These are phyloP conservation scores for Aspergillus sp. DNA, from an alignment of 2,329 filamentous ascomycete genomes.

Conservation along the genomic window DNA sequence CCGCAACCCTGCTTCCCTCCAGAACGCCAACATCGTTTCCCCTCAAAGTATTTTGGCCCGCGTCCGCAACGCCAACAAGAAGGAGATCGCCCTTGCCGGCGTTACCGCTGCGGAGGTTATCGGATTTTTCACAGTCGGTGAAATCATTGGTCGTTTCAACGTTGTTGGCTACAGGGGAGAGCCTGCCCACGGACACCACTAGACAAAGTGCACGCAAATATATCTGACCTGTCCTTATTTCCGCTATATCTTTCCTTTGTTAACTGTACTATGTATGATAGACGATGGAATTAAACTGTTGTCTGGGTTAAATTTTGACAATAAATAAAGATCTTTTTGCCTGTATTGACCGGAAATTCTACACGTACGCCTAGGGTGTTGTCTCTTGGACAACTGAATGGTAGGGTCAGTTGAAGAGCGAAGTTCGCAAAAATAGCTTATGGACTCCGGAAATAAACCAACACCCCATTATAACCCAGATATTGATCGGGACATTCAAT, in stretches of 20 bases:
- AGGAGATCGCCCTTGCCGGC: constrained; percentile 70
- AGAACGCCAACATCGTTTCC: constrained; percentile 55
- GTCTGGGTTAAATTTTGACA: constrained; percentile 33
- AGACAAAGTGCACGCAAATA: constrained; percentile 29
- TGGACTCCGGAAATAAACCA: not conserved
- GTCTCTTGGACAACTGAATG: not conserved
- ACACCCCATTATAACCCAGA: not conserved
- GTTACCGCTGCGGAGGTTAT: constrained; percentile 83
- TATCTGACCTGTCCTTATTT: constrained; percentile 29
- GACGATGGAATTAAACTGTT: constrained; percentile 49
- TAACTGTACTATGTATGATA: constrained; percentile 47
- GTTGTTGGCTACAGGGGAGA: constrained; percentile 86
- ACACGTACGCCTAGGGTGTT: not conserved
- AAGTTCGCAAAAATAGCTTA: not conserved
- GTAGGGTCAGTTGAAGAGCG: not conserved
- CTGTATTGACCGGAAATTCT: constrained; percentile 6
- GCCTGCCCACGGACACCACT: constrained; percentile 45
- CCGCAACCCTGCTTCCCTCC: constrained; percentile 67
- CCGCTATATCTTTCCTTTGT: constrained; percentile 32
- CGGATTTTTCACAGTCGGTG: constrained; percentile 96
- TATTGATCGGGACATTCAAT: not conserved
- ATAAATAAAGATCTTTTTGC: constrained; percentile 16
- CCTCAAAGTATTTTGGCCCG: constrained; percentile 56
- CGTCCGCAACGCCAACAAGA: constrained; percentile 68
- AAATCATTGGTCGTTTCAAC: constrained; percentile 96